Base-by-base conservation (phyloP, 805 yeast species). In the Pichia californica region DNA sequence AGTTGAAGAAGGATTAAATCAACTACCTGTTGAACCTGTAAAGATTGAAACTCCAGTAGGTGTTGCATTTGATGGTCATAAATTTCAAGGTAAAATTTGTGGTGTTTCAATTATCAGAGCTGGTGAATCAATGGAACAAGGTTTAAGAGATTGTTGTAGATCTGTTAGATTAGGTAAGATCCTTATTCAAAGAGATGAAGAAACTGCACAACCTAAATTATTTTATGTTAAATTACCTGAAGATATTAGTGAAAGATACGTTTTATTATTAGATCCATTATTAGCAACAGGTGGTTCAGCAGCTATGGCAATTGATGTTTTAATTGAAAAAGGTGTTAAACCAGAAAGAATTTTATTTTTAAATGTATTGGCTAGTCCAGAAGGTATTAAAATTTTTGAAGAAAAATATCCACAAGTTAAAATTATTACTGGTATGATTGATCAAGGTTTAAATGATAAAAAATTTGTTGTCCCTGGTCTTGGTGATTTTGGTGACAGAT, bases 231-330 rank as follows among this genome's bases (percentile, higher is more conserved):
- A 93, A 63, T 74, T 93, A 50, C 99, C 99, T 16, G 87, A 81
- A 50, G 99, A 93, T 58, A 91, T 93, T 52, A 68, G 82, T 35
- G 84, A 84, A 15, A 74, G 99, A 53, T 93, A 81, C 56, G 97
- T 93, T 23, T 85, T 93, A 60, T 68, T 93, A 55, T 71, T 93
- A 52, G 99, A 93, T 59, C 99, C 99, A 45, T 85, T 93, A 94
- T 76, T 93, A 60, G 99, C 99, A 28, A 93, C 99, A 16, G 99
- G 99, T 53, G 99, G 99, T 40, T 85, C 96, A 48, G 99, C 98
- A 16, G 78, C 88, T 64, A 85, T 89, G 93, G 99, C 98, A 14
- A 87, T 89, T 15, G 95, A 93, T 48, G 97, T 93, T 15, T 70
- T 93, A 57, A 71, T 85, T 46, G 71, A 79, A 43, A 77, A 93